A percentile compares a stretch with the other conserved stretches of the same genome.
phyloP scores from a whole-genome alignment of 176 grass and related monocot species.

The Avena atlantica region DNA sequence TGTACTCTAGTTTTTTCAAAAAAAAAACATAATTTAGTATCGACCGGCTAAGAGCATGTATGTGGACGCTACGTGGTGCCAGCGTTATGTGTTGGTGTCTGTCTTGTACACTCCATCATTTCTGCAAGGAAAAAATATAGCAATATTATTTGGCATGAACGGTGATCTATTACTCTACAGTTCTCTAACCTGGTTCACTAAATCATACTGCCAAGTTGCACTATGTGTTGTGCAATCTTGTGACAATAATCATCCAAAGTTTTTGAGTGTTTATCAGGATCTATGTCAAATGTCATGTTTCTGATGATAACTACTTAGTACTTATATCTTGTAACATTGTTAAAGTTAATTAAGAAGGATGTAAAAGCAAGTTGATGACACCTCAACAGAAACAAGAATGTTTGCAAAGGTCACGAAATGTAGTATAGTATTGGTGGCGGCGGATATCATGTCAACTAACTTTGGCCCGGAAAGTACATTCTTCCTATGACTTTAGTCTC shows the following conservation, averaged over 20 bases:
- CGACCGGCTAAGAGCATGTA: neutral
- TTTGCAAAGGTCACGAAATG: too few species aligned
- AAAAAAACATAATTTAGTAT: too few species aligned
- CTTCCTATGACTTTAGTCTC: neutral
- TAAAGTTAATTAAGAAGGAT: neutral
- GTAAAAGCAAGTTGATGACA: too few species aligned
- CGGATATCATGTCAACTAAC: neutral
- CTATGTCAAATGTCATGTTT: neutral
- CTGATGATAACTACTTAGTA: too few species aligned
- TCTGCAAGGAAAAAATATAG: neutral
- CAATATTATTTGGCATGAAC: neutral
- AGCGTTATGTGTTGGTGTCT: neutral
- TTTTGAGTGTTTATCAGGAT: neutral
- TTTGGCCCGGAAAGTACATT: neutral
- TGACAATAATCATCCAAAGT: neutral
- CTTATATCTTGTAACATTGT: too few species aligned
- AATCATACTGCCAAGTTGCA: neutral
- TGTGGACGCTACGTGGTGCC: neutral
- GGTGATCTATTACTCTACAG: too few species aligned
- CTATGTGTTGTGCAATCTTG: neutral
- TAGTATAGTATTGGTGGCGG: neutral
- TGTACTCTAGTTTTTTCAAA: too few species aligned
- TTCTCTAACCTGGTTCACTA: neutral
- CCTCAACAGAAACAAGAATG: too few species aligned
- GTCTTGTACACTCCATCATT: neutral